phyloP scores from a whole-genome alignment of 1,139 yeast species.

The Meyerozyma carpophila region DNA sequence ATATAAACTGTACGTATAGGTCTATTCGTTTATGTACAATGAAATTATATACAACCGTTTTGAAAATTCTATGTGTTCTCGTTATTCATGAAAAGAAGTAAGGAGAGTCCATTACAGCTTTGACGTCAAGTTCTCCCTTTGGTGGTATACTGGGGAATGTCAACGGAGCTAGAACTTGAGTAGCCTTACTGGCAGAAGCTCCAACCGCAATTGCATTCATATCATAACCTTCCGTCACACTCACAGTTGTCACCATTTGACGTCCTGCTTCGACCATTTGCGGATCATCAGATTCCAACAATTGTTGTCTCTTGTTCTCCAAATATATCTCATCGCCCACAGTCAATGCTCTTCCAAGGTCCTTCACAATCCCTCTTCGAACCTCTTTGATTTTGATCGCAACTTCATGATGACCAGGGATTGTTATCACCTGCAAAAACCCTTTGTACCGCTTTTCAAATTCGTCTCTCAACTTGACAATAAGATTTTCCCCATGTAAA shows the following conservation, averaged over 20 bases:
- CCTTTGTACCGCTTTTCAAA: slow-evolving; percentile 76
- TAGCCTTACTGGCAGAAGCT: slow-evolving; percentile 20
- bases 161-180: slow-evolving; percentile 53
- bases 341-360: slow-evolving; percentile 54
- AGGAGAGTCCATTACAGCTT: slow-evolving; percentile 61
- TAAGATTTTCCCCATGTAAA: slow-evolving; percentile 69
- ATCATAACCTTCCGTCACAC: slow-evolving; percentile 47
- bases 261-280: slow-evolving; percentile 46
- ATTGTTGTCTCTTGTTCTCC: slow-evolving; percentile 59
- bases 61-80: slow-evolving; percentile 7
- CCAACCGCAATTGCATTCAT: slow-evolving; percentile 21
- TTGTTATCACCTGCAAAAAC: slow-evolving; percentile 53
- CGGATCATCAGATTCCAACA: slow-evolving; percentile 51
- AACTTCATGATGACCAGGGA: slow-evolving; percentile 50
- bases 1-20: slow-evolving; percentile 15
- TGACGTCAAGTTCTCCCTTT: slow-evolving; percentile 81
- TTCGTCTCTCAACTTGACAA: slow-evolving; percentile 68
- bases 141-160: slow-evolving; percentile 70
- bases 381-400: slow-evolving; percentile 47
- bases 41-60: neutral
- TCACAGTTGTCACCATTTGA: slow-evolving; percentile 67
- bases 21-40: neutral
- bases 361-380: slow-evolving; percentile 44
- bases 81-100: slow-evolving; percentile 62
- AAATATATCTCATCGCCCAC: slow-evolving; percentile 68